Base-by-base conservation (phyloP, 2,329 filamentous ascomycete species). In the Helotiales sp. region DNA sequence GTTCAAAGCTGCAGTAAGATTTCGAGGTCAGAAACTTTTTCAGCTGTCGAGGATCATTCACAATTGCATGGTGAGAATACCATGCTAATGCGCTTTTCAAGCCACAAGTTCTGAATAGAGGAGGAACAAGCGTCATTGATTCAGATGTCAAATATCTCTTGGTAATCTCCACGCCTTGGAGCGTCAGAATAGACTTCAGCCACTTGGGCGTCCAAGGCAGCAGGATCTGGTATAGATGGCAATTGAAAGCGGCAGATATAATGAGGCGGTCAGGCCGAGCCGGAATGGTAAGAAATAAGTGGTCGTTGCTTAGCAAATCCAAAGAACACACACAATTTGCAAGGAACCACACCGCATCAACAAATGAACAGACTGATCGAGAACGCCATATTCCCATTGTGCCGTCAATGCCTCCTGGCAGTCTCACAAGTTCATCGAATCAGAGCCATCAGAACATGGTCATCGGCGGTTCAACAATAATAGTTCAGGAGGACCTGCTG, bases 241-340 rank as follows among this genome's bases (percentile, higher is more conserved):
- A 45, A 57, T 26, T 45, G 34, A 11, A 32, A 6, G 49, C 47
- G 30, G 26, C n/a, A 61, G 13, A 24, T 26, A 45, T 55, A 34
- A 45, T 32, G 45, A 65, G 58, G 63, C 63, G 55, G 63, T 65
- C 63, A 64, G 37, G 32, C 17, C 32, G 34, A 60, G 24, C 54
- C 30, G 32, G 32, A 37, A 20, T 34, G 32, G 37, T 24, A 15
- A 32, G 45, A 3, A 52, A 6, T 15, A 34, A 17, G 24, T 34
- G 40, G 26, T 47, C 43, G 55, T 28, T 22, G n/a, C 32, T 58
- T 17, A 58, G 22, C 22, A 43, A 28, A 58, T 26, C 32, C 11
- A 28, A 20, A 26, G 20, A 58, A 15, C 11, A 28, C 15, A 40
- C 43, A 54, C 24, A 50, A 32, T 10, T 22, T n/a, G 8, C 26